Evolutionary conservation across 192 early-diverging fungal genomes (phyloP).

Genomic region (Umbelopsis sp.): DNA sequence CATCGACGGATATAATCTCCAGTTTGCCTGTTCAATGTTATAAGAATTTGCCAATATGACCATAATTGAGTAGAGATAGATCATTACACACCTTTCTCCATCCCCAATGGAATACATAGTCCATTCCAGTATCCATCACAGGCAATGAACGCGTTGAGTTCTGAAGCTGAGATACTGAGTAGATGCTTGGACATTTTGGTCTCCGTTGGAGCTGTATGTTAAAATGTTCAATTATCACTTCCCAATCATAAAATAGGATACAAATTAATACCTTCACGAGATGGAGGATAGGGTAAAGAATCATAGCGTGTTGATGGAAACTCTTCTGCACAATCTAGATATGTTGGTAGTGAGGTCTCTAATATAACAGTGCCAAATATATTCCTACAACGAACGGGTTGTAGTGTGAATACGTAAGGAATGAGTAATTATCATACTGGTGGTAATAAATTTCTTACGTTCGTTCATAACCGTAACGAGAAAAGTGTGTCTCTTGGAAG

Average conservation of each 20-base stretch:
- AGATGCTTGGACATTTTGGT: conserved; percentile 24
- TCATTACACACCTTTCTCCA: conserved; percentile 28
- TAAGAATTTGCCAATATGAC: neutral
- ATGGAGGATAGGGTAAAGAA: conserved; percentile 19
- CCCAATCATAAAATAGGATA: neutral
- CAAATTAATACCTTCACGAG: conserved; percentile 5
- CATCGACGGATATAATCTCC: conserved; percentile 39
- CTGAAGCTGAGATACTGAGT: conserved; percentile 35
- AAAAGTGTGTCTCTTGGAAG: conserved; percentile 36
- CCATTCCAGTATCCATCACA: conserved; percentile 38
- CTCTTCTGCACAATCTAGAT: conserved; percentile 29
- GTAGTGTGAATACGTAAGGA: neutral
- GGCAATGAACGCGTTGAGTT: conserved; percentile 35
- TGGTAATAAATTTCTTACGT: conserved; percentile 19
- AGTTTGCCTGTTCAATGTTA: conserved; percentile 27
- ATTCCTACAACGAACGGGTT: conserved; percentile 22
- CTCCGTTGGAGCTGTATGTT: neutral
- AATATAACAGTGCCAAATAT: conserved; percentile 34
- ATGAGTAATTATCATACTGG: neutral
- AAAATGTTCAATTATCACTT: neutral
- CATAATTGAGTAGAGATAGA: neutral
- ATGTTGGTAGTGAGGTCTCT: conserved; percentile 31
- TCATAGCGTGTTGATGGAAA: conserved; percentile 37
- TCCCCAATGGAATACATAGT: conserved; percentile 27
- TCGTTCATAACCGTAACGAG: conserved; percentile 36